Percentiles rank a stretch among this genome's conserved stretches.
Evolutionary conservation across 495 filamentous ascomycete genomes (phyloP).

Genomic region (Penicillium malachiteum): DNA sequence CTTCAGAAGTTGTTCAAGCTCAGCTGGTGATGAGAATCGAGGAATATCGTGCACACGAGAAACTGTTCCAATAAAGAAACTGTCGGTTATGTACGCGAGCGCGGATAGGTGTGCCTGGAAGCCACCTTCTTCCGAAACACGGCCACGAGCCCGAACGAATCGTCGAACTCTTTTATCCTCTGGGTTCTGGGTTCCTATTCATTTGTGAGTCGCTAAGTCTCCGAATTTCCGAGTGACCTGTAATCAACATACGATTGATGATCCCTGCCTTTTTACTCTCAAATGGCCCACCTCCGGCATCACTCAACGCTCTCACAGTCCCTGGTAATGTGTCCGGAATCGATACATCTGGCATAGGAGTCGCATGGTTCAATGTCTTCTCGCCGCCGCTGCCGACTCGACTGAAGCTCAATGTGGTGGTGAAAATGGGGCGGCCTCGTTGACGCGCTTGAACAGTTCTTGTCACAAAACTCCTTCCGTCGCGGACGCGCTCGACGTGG

Average conservation of each 20-base stretch:
- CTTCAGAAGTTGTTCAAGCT: slow-evolving; percentile 37
- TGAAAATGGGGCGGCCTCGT: slow-evolving; percentile 87
- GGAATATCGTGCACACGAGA: slow-evolving; percentile 71
- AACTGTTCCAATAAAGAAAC: slow-evolving; percentile 89
- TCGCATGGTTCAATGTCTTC: slow-evolving; percentile 50
- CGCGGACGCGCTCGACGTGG: slow-evolving; percentile 87
- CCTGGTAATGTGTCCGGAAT: slow-evolving; percentile 25
- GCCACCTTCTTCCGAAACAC: slow-evolving; percentile 70
- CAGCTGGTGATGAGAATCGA: slow-evolving; percentile 51
- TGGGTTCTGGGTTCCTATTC: slow-evolving; percentile 42
- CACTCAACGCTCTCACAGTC: slow-evolving; percentile 23
- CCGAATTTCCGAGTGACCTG: background rate
- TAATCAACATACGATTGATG: slow-evolving; percentile 38
- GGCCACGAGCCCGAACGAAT: slow-evolving; percentile 76
- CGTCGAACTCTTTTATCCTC: slow-evolving; percentile 70
- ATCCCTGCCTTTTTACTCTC: slow-evolving; percentile 41
- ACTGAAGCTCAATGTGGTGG: slow-evolving; percentile 87
- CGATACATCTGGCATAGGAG: slow-evolving; percentile 29
- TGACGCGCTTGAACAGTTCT: slow-evolving; percentile 92
- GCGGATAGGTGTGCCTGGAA: slow-evolving; percentile 77
- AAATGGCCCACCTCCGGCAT: slow-evolving; percentile 42
- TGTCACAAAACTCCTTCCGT: slow-evolving; percentile 90
- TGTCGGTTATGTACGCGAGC: slow-evolving; percentile 89
- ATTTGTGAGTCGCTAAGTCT: slow-evolving; percentile 1
- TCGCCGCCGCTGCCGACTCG: slow-evolving; percentile 65